These are phyloP conservation scores for Oryza glaberrima DNA, from an alignment of 176 grass and related monocot genomes.

Conservation along the genomic window DNA sequence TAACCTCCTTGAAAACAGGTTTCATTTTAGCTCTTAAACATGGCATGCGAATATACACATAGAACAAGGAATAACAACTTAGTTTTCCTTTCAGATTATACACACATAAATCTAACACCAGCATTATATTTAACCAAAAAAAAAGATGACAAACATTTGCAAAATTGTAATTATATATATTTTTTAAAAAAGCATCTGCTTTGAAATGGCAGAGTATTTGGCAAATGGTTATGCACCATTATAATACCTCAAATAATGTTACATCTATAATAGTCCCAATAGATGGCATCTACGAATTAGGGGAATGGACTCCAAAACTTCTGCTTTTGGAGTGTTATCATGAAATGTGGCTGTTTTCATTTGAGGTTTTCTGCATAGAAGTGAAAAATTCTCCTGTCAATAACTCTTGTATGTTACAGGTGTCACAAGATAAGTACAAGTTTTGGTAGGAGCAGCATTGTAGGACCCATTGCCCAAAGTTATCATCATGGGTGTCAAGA, in stretches of 20 bases:
- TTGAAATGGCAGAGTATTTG: not conserved
- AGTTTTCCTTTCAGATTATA: not conserved
- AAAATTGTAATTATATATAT: not conserved
- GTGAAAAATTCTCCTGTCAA: not conserved
- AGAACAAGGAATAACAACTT: not conserved
- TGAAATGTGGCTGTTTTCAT: not conserved
- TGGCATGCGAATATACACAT: not conserved
- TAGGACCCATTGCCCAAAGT: conserved; percentile 41
- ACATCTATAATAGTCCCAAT: not conserved
- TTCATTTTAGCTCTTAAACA: not conserved
- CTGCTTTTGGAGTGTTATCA: conserved; percentile 4
- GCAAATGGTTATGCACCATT: not conserved
- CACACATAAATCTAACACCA: not conserved
- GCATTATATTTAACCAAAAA: not conserved
- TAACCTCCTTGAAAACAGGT: not conserved
- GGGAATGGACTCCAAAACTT: not conserved
- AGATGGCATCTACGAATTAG: not conserved
- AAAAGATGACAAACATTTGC: not conserved
- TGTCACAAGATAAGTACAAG: conserved; percentile 67
- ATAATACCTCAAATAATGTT: not conserved
- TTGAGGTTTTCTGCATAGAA: conserved; percentile 2
- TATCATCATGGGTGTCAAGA: conserved; percentile 44
- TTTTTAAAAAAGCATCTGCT: not conserved
- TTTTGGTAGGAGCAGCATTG: conserved; percentile 44
- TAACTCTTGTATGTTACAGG: conserved; percentile 53